Base-by-base conservation (phyloP, 306 rosid genomes). In the Sicyos baderoa region DNA sequence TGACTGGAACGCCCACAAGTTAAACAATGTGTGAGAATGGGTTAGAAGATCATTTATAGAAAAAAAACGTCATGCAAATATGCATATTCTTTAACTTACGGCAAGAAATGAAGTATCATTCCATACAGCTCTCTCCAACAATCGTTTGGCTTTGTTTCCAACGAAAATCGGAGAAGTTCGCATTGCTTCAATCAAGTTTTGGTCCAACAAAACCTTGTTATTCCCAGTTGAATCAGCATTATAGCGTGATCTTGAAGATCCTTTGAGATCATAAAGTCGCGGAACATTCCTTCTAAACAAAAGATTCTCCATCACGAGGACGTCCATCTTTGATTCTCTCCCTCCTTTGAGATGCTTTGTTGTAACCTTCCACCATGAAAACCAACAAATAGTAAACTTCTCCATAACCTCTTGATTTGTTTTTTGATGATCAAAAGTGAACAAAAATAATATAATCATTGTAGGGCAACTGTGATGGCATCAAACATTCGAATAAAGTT, bases 301-400 rank as follows among this genome's bases (percentile, higher is more conserved):
- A 80, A 94, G 99, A 81, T 94, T 94, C 88, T 94, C 99, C 97
- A 94, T 94, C 55, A 94, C 96, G 79, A 94, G 77, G 70, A 94
- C 88, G 77, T 94, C 97, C 85, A 88, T 90, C 86, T 79, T 88
- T 37, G 89, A 60, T 72, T 90, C 99, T 79, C 76, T 94, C 70
- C 96, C 97, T 70, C 99, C 99, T 77, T 86, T 94, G n/a, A 84
- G 81, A 81, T 86, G 95, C 79, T 86, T 94, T 51, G 96, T 73
- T 3, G 88, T 86, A 76, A 94, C 92, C 99, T 94, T 23, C 72
- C 72, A 23, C 57, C 44, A 49, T 47, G 44, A 49, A 67, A 67
- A 45, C 72, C 57, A 67, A 49, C 15, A 67, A 66, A 65, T n/a
- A n/a, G n/a, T 44, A 19, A 63, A 63, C n/a, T n/a, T n/a, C n/a